Evolutionary conservation across 2,329 filamentous ascomycete species (phyloP).

Genomic region (Pestalotiopsis sp.): DNA sequence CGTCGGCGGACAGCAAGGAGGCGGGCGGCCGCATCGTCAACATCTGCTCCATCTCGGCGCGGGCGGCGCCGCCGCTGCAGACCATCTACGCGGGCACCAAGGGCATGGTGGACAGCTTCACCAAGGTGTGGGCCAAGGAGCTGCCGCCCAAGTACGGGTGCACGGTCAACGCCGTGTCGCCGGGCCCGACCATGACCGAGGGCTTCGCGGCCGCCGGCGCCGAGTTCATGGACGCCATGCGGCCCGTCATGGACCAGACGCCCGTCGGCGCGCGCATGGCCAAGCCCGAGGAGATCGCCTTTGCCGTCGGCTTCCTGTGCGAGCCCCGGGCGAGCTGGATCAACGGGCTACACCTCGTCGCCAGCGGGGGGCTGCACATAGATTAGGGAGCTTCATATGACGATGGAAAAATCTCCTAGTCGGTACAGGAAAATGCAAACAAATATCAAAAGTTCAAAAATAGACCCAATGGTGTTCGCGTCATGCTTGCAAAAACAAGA

Average conservation of each 20-base stretch:
- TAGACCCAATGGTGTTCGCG: too few relatives aligned
- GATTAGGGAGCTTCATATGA: not conserved
- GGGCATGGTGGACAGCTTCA: constrained; percentile 51
- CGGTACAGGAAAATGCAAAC: too few relatives aligned
- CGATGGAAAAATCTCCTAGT: too few relatives aligned
- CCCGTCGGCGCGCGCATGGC: constrained; percentile 45
- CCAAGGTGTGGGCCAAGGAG: constrained; percentile 45
- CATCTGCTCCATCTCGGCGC: constrained; percentile 14
- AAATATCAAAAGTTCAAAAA: too few relatives aligned
- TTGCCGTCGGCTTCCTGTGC: constrained; percentile 46
- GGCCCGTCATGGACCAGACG: constrained; percentile 44
- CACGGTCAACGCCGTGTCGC: constrained; percentile 47
- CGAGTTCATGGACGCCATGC: constrained; percentile 42
- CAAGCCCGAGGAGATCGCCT: constrained; percentile 48
- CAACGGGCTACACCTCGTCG: constrained; percentile 36
- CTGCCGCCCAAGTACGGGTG: constrained; percentile 46
- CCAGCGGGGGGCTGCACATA: constrained; percentile 11
- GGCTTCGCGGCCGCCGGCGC: constrained; percentile 34
- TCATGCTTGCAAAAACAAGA: too few relatives aligned
- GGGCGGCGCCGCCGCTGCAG: constrained; percentile 33
- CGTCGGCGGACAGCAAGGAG: not conserved
- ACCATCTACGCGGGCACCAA: constrained; percentile 54
- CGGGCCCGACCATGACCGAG: constrained; percentile 36
- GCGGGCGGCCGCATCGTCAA: constrained; percentile 13
- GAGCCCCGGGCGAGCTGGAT: constrained; percentile 48